A percentile compares a stretch with the other conserved stretches of the same genome.
These are phyloP conservation scores for Leccinum longicurvipes DNA, from an alignment of 768 basidiomycete genomes.

Conservation along the genomic window DNA sequence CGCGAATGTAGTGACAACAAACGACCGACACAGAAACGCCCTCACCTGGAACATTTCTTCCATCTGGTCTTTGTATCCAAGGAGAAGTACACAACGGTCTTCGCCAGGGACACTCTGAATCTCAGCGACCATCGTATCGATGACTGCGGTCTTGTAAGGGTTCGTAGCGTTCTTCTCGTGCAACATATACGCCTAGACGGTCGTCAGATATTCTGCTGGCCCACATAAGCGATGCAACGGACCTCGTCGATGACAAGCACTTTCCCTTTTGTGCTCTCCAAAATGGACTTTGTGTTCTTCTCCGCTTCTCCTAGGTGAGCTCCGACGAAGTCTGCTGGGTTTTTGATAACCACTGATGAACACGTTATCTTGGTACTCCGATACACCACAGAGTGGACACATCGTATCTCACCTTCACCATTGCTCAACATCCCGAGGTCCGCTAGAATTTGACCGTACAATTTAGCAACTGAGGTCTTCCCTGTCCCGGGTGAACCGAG, in stretches of 20 bases:
- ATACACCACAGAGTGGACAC: not conserved
- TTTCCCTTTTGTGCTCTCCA: constrained; percentile 58
- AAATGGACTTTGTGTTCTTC: constrained; percentile 59
- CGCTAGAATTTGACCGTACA: constrained; percentile 62
- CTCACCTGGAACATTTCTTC: constrained; percentile 70
- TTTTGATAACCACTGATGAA: constrained; percentile 57
- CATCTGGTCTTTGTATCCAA: constrained; percentile 69
- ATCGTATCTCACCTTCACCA: constrained; percentile 54
- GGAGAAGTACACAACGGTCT: constrained; percentile 62
- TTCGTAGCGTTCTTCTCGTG: constrained; percentile 45
- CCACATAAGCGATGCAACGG: not conserved
- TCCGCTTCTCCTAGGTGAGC: constrained; percentile 58
- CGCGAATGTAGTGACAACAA: not conserved
- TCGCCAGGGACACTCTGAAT: constrained; percentile 69
- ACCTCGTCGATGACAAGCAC: constrained; percentile 74
- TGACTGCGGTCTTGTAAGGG: constrained; percentile 62
- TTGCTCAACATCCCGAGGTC: constrained; percentile 66
- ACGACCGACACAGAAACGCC: not conserved
- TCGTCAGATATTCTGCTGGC: not conserved
- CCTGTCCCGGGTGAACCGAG: constrained; percentile 70
- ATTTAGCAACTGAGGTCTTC: constrained; percentile 67
- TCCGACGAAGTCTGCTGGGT: constrained; percentile 68
- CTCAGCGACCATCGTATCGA: constrained; percentile 74
- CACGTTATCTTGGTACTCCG: not conserved
- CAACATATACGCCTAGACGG: constrained; percentile 64